Percentiles rank a stretch among this genome's conserved stretches.
Conservation (phyloP, 768 basidiomycete genomes). For the Lactarius vividus region DNA sequence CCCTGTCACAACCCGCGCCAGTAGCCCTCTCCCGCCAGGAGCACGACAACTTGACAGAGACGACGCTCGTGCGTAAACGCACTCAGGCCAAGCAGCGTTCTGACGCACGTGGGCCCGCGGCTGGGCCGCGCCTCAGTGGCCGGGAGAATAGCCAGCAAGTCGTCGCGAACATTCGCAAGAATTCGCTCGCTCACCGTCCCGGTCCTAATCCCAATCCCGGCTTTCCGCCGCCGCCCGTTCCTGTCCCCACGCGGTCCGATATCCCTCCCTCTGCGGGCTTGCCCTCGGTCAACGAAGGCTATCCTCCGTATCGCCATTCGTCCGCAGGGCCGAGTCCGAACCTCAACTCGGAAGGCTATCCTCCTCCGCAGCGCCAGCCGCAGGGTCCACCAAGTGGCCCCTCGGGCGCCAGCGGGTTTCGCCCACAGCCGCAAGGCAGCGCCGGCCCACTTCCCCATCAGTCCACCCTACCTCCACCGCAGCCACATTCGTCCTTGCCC, state of each 20-base stretch:
- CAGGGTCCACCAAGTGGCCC: constrained; percentile 6
- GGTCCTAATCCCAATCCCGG: background rate
- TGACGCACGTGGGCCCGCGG: constrained; percentile 33
- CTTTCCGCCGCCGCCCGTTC: background rate
- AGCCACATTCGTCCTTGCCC: background rate
- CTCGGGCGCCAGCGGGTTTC: background rate
- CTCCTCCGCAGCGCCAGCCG: constrained; percentile 14
- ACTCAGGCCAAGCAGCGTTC: constrained; percentile 68
- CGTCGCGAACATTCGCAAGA: constrained; percentile 55
- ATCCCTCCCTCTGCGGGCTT: constrained; percentile 14
- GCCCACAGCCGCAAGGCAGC: background rate
- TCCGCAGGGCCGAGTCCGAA: constrained; percentile 13
- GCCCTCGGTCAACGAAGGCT: background rate
- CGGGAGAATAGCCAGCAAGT: constrained; percentile 42
- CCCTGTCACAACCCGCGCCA: constrained; percentile 59
- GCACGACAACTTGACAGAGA: constrained; percentile 76
- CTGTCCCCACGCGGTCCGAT: constrained; percentile 1
- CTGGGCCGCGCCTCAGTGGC: constrained; percentile 23
- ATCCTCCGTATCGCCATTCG: constrained; percentile 16
- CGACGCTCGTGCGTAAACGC: constrained; percentile 76
- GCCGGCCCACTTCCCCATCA: background rate
- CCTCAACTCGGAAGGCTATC: constrained; percentile 8
- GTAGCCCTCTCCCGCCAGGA: constrained; percentile 71
- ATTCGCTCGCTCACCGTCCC: constrained; percentile 38
- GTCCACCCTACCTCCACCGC: background rate